Evolutionary conservation across 768 basidiomycete species (phyloP).

Genomic region (Guyanaporus albipodus): DNA sequence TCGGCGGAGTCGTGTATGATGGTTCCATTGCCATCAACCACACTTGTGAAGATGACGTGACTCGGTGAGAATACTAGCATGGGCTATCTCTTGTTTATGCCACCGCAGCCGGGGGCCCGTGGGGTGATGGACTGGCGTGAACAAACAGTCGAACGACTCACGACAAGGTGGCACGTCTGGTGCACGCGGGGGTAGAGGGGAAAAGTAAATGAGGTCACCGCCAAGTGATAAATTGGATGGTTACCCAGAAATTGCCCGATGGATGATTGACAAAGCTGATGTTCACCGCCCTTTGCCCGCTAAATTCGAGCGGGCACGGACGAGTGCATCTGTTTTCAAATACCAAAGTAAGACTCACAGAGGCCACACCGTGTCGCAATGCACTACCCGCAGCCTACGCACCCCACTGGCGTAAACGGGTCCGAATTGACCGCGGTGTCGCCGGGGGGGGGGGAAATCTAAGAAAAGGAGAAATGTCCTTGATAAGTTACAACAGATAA

Average conservation of each 20-base stretch:
- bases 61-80: neutral
- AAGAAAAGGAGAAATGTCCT: too few relatives aligned
- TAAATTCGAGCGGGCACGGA: too few relatives aligned
- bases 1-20: neutral
- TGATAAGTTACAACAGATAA: too few relatives aligned
- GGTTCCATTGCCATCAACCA: slow-evolving; percentile 3
- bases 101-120: neutral
- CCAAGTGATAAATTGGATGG: neutral
- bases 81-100: neutral
- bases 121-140: neutral
- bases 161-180: neutral
- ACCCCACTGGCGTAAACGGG: too few relatives aligned
- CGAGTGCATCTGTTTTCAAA: too few relatives aligned
- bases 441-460: too few relatives aligned
- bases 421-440: too few relatives aligned
- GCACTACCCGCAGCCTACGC: too few relatives aligned
- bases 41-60: neutral
- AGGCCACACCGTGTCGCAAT: too few relatives aligned
- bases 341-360: too few relatives aligned
- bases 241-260: neutral
- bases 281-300: too few relatives aligned
- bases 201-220: neutral
- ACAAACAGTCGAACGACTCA: neutral
- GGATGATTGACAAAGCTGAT: too few relatives aligned
- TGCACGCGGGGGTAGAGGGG: neutral